Percentiles rank a stretch among this genome's conserved stretches.
Conservation (phyloP, 192 early-diverging fungal genomes). For the Dissophora ornata region DNA sequence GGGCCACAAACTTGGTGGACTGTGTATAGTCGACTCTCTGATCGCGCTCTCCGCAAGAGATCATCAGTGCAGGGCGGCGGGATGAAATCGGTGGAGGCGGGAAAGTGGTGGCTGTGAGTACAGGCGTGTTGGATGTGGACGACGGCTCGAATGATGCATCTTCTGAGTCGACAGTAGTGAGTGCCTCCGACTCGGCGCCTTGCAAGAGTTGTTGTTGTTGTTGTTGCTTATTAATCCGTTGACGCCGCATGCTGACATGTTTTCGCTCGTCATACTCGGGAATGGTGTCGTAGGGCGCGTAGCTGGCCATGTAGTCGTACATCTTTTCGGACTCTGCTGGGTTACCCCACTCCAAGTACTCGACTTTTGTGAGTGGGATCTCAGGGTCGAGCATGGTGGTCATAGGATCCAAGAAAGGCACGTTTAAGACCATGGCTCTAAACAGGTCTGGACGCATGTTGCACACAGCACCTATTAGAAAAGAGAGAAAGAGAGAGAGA, state of each 20-base stretch:
- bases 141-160: not conserved
- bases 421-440: slow-evolving; percentile 77
- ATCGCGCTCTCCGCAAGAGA: slow-evolving; percentile 83
- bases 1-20: slow-evolving; percentile 89
- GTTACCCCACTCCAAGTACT: slow-evolving; percentile 84
- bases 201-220: not conserved
- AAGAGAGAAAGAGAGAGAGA: slow-evolving; percentile 14
- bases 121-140: not conserved
- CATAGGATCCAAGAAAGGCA: slow-evolving; percentile 89
- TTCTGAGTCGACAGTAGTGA: too few relatives aligned
- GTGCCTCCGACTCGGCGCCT: not conserved
- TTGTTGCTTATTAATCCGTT: slow-evolving; percentile 1
- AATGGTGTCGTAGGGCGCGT: slow-evolving; percentile 80
- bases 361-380: slow-evolving; percentile 77
- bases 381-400: slow-evolving; percentile 84
- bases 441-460: slow-evolving; percentile 75
- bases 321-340: slow-evolving; percentile 60
- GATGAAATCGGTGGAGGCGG: slow-evolving; percentile 15
- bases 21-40: slow-evolving; percentile 86
- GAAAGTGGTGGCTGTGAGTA: slow-evolving; percentile 9
- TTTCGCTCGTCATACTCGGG: slow-evolving; percentile 12
- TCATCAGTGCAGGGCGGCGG: slow-evolving; percentile 71
- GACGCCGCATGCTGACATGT: not conserved
- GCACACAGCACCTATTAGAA: slow-evolving; percentile 22
- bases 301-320: slow-evolving; percentile 68